Conservation (phyloP, 345 rosid species). For the Citrus maxima region DNA sequence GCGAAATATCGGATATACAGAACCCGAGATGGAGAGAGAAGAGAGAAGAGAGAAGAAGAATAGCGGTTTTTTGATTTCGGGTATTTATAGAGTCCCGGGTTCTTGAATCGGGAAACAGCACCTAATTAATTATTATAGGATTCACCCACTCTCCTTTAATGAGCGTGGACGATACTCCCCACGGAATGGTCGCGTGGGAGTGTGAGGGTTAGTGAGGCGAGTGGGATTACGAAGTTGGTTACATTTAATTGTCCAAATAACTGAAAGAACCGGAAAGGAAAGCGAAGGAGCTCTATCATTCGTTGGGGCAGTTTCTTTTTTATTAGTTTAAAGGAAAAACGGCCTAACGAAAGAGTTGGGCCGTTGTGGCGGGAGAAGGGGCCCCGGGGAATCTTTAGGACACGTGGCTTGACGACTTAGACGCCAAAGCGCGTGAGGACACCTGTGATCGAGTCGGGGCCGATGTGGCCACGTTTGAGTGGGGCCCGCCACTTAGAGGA, state of each 20-base stretch:
- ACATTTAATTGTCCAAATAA: conserved; percentile 8
- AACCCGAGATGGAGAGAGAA: not conserved
- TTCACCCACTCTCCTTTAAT: not conserved
- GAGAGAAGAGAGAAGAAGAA: not conserved
- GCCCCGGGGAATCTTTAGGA: conserved; percentile 18
- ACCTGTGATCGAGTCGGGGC: conserved; percentile 25
- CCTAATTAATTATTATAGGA: not conserved
- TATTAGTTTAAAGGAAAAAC: not conserved
- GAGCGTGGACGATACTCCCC: not conserved
- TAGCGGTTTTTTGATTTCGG: not conserved
- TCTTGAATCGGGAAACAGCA: conserved; percentile 29
- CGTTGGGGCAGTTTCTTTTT: not conserved
- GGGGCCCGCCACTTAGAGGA: conserved; percentile 26
- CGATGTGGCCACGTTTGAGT: conserved; percentile 44
- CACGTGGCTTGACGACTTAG: conserved; percentile 35
- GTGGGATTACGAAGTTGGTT: not conserved
- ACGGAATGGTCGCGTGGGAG: not conserved
- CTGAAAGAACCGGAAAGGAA: conserved; percentile 14
- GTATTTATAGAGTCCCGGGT: conserved; percentile 39
- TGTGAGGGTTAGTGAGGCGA: not conserved
- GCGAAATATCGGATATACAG: conserved; percentile 12
- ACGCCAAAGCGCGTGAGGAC: conserved; percentile 27
- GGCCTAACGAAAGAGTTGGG: not conserved
- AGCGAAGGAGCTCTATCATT: not conserved
- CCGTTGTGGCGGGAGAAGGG: not conserved